Evolutionary conservation across 2,329 filamentous ascomycete species (phyloP), one percentile per base, ranked within the genome.

Genomic region (Hymenoscyphus occultus): DNA sequence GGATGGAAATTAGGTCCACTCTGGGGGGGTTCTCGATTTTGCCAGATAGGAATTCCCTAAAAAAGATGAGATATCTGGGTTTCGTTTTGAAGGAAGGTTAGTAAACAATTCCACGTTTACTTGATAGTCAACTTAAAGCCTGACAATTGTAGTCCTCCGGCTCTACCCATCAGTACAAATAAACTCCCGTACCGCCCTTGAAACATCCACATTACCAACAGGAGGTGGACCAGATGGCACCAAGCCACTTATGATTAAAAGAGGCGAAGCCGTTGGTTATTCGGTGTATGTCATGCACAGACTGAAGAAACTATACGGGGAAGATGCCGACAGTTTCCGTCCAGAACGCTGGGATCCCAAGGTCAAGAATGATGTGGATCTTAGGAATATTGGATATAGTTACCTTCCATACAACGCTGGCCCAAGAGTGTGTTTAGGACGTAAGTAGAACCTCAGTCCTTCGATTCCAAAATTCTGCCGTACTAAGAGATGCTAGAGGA

Each of bases 51-150:
- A 45, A 45, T n/a, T 5, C 12, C 2, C 3, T 45, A 5, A 45
- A 45, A n/a, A n/a, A 45, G 42, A n/a, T 45, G 42, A 45, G 19
- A 45, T 45, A 45, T 45, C 12, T 45, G 7, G 42, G 42, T 9
- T 59, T 19, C n/a, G 56, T 35, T 35, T 39, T 35, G 13, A 59
- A 59, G 39, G 32, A 39, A 59, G 28, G 56, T 59, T 6, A 28
- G 9, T 39, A 14, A 5, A 12, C 7, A n/a, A 9, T 39, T 13
- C 22, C 2, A 39, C 2, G 14, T 4, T 35, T 22, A 10, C 56
- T 12, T 12, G 3, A 9, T 14, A 16, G 22, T 12, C 39, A 39
- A 9, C 1, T 35, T 32, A 4, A 28, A 58, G 35, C 56, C n/a
- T 58, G 10, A 35, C 1, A n/a, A 58, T 12, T 4, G 19, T 35